Percentiles rank a stretch among this genome's conserved stretches.
These are phyloP conservation scores for Puccinellia tenuiflora DNA, from an alignment of 176 grass and related monocot genomes.

Conservation along the genomic window DNA sequence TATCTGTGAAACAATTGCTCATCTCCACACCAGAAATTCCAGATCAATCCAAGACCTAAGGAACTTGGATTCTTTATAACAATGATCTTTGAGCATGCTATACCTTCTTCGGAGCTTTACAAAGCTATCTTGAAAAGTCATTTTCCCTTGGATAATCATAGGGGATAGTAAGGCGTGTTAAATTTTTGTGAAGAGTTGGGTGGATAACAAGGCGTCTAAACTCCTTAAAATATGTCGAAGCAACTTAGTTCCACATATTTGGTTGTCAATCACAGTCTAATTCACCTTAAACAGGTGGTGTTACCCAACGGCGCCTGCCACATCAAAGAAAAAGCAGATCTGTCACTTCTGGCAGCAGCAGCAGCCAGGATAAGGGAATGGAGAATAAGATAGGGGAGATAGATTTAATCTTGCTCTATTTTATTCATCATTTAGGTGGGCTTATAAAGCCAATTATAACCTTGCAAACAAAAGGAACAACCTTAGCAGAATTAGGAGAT, in stretches of 20 bases:
- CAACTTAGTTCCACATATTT: not conserved
- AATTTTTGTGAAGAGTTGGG: not conserved
- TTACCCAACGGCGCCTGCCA: not conserved
- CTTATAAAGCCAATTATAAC: no score
- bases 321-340: not conserved
- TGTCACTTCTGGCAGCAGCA: not conserved
- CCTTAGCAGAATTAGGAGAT: no score
- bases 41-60: not conserved
- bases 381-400: no score
- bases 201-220: not conserved
- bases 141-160: not conserved
- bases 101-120: not conserved
- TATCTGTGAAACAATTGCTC: not conserved
- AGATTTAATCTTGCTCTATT: no score
- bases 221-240: not conserved
- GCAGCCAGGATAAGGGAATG: no score
- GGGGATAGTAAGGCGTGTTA: not conserved
- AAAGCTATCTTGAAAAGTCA: not conserved
- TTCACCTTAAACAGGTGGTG: not conserved
- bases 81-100: not conserved
- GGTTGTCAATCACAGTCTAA: not conserved
- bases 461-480: no score
- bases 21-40: not conserved
- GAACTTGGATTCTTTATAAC: not conserved
- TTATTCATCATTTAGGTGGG: no score